These are phyloP conservation scores for Hydnomerulius pinastri DNA, from an alignment of 768 basidiomycete genomes.

Conservation along the genomic window DNA sequence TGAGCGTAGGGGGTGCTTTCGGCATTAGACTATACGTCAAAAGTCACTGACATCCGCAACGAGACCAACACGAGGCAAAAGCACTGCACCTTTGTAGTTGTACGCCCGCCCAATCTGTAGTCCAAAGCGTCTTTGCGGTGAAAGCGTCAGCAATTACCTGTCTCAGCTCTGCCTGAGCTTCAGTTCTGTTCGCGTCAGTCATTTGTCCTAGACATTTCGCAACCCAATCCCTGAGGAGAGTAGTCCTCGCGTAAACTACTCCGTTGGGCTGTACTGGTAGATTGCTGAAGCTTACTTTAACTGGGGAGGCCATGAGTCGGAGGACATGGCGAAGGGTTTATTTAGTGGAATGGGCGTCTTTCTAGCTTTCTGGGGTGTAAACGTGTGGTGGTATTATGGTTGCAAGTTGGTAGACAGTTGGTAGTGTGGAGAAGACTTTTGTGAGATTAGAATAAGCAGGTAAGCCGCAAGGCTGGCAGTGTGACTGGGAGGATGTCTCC, in stretches of 20 bases:
- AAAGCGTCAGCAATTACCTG: constrained; percentile 96
- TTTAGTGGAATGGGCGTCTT: background rate
- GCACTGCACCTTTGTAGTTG: constrained; percentile 76
- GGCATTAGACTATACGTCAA: constrained; percentile 53
- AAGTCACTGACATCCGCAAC: constrained; percentile 23
- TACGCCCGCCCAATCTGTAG: constrained; percentile 90
- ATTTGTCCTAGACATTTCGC: constrained; percentile 91
- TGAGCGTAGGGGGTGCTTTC: constrained; percentile 55
- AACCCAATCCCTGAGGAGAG: constrained; percentile 82
- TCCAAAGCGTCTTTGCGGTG: constrained; percentile 79
- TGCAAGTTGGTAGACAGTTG: background rate
- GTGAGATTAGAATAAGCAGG: background rate
- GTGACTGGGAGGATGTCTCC: too few relatives aligned
- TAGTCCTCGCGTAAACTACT: constrained; percentile 17
- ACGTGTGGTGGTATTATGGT: background rate
- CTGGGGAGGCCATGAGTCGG: constrained; percentile 79
- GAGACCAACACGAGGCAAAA: background rate
- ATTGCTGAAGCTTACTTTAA: constrained; percentile 56
- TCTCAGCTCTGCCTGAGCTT: constrained; percentile 93
- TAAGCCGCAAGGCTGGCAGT: too few relatives aligned
- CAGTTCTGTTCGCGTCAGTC: constrained; percentile 81
- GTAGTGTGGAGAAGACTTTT: too few relatives aligned
- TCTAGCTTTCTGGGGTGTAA: background rate
- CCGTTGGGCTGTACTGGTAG: background rate
- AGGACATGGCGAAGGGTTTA: constrained; percentile 50